Evolutionary conservation across 2,329 filamentous ascomycete species (phyloP).

Genomic region (Mariannaea elegans): DNA sequence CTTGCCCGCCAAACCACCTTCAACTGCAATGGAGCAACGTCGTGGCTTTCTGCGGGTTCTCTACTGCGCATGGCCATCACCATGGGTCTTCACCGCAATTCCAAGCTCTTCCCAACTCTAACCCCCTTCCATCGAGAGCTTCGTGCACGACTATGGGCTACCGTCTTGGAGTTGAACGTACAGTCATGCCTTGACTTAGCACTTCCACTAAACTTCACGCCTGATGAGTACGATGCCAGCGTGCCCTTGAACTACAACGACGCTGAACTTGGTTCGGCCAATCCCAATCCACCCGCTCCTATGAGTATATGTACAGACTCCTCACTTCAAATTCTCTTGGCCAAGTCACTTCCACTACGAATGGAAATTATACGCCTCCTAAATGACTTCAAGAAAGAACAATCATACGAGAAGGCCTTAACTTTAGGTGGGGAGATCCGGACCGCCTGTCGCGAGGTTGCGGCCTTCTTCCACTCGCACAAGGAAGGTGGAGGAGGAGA

Average conservation of each 20-base stretch:
- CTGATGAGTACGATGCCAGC: conserved; percentile 30
- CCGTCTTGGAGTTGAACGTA: conserved; percentile 34
- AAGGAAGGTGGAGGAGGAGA: conserved; percentile 3
- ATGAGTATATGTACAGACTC: conserved; percentile 31
- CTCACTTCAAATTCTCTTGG: conserved; percentile 32
- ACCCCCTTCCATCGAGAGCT: conserved; percentile 33
- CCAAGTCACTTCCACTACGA: conserved; percentile 33
- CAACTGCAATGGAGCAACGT: conserved; percentile 37
- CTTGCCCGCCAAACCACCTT: conserved; percentile 38
- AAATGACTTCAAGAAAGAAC: conserved; percentile 33
- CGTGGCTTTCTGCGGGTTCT: conserved; percentile 38
- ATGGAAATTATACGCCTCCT: conserved; percentile 32
- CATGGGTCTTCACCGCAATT: conserved; percentile 38
- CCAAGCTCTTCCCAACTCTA: conserved; percentile 31
- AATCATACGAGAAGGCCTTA: conserved; percentile 34
- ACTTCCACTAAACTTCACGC: conserved; percentile 31
- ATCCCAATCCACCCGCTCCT: conserved; percentile 10
- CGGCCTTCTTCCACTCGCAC: conserved; percentile 31
- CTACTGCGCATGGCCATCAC: conserved; percentile 37
- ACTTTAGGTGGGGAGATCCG: conserved; percentile 32
- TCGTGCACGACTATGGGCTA: conserved; percentile 36
- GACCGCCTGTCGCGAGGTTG: conserved; percentile 32
- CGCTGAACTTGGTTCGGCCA: conserved; percentile 26
- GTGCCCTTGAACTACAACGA: conserved; percentile 37
- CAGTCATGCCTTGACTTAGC: conserved; percentile 38